phyloP scores from a whole-genome alignment of 2,329 filamentous ascomycete species.

The Alternaria viburni region DNA sequence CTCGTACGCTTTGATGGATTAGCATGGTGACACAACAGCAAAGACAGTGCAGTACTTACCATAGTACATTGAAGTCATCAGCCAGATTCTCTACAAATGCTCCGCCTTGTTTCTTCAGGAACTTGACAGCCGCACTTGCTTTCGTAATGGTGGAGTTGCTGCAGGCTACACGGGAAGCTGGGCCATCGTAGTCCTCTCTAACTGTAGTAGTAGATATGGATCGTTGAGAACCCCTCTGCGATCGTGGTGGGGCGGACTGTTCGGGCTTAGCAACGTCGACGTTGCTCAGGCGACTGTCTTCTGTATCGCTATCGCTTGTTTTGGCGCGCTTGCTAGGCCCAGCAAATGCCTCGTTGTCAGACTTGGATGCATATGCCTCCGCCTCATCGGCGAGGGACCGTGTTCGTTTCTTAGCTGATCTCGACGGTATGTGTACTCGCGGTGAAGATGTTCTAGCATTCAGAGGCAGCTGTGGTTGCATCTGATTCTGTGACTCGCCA shows the following conservation, averaged over 20 bases:
- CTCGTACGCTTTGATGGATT: constrained; percentile 43
- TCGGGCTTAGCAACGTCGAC: constrained; percentile 7
- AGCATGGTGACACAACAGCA: constrained; percentile 7
- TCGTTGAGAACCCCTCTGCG: constrained; percentile 26
- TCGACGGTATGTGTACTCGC: constrained; percentile 11
- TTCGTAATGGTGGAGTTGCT: constrained; percentile 42
- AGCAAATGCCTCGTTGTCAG: background rate
- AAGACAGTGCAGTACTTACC: constrained; percentile 29
- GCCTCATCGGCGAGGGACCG: background rate
- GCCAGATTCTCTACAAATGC: constrained; percentile 39
- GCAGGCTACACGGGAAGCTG: constrained; percentile 38
- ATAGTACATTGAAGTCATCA: constrained; percentile 41
- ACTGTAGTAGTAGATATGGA: constrained; percentile 11
- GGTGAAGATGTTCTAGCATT: constrained; percentile 6
- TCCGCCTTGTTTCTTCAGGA: constrained; percentile 44
- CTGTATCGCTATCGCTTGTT: constrained; percentile 5
- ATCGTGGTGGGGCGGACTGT: constrained; percentile 21
- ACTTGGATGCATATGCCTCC: background rate
- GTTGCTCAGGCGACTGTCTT: constrained; percentile 15
- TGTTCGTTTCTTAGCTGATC: constrained; percentile 20
- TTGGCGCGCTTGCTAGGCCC: constrained; percentile 27
- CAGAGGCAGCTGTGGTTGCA: background rate
- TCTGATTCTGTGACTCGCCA: constrained; percentile 12
- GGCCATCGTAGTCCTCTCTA: constrained; percentile 28
- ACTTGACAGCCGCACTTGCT: constrained; percentile 33